A percentile compares a stretch with the other conserved stretches of the same genome.
Conservation (phyloP, 2,329 filamentous ascomycete species). For the Aspergillus amoenus region DNA sequence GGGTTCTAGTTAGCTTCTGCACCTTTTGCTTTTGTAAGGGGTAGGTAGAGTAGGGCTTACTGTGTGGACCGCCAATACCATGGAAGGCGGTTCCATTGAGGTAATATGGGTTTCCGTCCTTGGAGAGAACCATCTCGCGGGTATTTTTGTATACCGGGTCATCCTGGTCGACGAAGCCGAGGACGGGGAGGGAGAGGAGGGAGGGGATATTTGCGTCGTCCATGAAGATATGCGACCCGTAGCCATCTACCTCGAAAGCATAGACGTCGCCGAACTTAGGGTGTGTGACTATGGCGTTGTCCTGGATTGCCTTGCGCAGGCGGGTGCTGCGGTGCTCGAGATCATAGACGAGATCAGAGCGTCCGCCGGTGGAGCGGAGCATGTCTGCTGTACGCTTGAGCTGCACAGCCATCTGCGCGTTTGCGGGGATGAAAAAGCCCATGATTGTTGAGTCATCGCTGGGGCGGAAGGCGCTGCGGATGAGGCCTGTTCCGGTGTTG, state of each 20-base stretch:
- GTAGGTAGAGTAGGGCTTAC: conserved; percentile 37
- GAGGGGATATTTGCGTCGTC: conserved; percentile 67
- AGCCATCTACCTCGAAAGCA: conserved; percentile 66
- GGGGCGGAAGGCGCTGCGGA: conserved; percentile 89
- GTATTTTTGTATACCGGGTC: conserved; percentile 85
- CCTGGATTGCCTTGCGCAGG: conserved; percentile 76
- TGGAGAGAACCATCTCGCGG: conserved; percentile 74
- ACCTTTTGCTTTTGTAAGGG: background rate
- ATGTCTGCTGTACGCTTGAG: conserved; percentile 71
- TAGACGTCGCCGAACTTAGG: conserved; percentile 58
- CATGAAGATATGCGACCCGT: conserved; percentile 62
- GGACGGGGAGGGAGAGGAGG: conserved; percentile 58
- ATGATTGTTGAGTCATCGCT: conserved; percentile 94
- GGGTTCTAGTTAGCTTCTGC: conserved; percentile 34
- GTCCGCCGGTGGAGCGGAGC: conserved; percentile 59
- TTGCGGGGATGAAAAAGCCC: conserved; percentile 91
- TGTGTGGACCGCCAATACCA: conserved; percentile 80
- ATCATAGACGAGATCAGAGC: conserved; percentile 50
- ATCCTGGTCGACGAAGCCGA: conserved; percentile 57
- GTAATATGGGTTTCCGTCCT: conserved; percentile 83
- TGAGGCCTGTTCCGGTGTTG: conserved; percentile 76
- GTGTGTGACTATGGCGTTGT: conserved; percentile 69
- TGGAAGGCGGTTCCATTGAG: conserved; percentile 73
- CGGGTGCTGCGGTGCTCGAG: conserved; percentile 58
- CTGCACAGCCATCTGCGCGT: conserved; percentile 94